These are phyloP conservation scores for Przewalskia tangutica DNA, from an alignment of 257 asterid genomes.

Conservation along the genomic window DNA sequence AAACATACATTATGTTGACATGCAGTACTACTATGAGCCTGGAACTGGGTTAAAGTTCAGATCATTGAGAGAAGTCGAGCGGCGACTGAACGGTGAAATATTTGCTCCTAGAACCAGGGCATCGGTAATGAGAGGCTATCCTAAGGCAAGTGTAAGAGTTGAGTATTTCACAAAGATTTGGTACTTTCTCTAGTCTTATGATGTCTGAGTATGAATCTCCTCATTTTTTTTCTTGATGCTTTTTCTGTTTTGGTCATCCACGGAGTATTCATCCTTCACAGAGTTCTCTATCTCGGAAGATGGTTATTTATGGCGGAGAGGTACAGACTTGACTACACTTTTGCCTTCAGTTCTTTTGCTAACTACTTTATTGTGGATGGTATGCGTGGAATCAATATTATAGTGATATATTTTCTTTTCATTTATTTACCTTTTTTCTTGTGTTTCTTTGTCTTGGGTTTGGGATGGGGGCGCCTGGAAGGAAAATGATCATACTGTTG, in stretches of 20 bases:
- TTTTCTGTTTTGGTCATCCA: neutral
- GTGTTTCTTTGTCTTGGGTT: no score
- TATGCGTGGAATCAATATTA: neutral
- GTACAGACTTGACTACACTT: constrained; percentile 11
- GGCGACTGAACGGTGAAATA: constrained; percentile 39
- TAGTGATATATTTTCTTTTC: neutral
- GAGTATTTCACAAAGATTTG: neutral
- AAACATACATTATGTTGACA: neutral
- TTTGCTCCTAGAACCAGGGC: constrained; percentile 8
- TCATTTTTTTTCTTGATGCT: neutral
- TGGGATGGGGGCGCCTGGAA: no score
- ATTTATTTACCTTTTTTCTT: no score
- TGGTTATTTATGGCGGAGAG: constrained; percentile 50
- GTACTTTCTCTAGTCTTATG: neutral
- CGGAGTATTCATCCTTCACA: constrained; percentile 9
- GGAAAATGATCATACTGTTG: neutral
- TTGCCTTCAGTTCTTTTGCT: neutral
- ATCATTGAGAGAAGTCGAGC: constrained; percentile 40
- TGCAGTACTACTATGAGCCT: constrained; percentile 79
- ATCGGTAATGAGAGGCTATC: neutral
- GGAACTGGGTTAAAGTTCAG: constrained; percentile 63
- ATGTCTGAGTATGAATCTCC: neutral
- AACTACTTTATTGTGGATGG: neutral
- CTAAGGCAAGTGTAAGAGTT: constrained; percentile 12
- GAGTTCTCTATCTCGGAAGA: constrained; percentile 20